Conservation (phyloP, 106 monocot genomes). For the Dendrobium catenatum region DNA sequence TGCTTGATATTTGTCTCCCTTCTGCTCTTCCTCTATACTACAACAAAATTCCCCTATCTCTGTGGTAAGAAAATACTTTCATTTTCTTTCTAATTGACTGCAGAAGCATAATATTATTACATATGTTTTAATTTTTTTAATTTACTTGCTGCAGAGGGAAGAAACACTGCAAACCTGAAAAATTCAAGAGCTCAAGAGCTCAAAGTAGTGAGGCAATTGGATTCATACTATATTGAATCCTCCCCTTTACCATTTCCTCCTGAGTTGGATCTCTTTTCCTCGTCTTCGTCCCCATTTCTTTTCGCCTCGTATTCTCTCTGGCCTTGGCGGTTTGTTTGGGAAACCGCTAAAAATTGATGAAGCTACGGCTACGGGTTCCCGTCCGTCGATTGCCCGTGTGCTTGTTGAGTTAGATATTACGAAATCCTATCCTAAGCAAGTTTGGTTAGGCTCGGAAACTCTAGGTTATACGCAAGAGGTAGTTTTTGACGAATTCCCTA, state of each 20-base stretch:
- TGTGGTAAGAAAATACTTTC: slow-evolving; percentile 22
- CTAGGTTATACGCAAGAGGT: too few species aligned
- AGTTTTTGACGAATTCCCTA: too few species aligned
- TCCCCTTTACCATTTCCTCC: slow-evolving; percentile 32
- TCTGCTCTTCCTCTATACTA: slow-evolving; percentile 9
- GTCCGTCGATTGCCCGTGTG: too few species aligned
- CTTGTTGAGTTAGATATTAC: too few species aligned
- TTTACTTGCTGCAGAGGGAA: slow-evolving; percentile 13
- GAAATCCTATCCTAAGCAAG: too few species aligned
- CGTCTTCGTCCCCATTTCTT: too few species aligned
- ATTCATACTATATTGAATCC: slow-evolving; percentile 14
- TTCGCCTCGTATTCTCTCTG: too few species aligned
- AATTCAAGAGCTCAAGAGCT: slow-evolving; percentile 3
- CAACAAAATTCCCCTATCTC: slow-evolving; percentile 13
- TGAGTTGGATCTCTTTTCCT: too few species aligned
- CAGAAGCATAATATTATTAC: background rate
- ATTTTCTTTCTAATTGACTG: background rate
- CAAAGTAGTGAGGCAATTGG: slow-evolving; percentile 14
- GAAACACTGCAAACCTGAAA: slow-evolving; percentile 14
- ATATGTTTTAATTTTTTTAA: background rate
- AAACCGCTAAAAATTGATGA: too few species aligned
- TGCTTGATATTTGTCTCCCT: slow-evolving; percentile 14
- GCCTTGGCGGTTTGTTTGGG: too few species aligned
- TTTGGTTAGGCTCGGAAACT: too few species aligned
- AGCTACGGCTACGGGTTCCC: too few species aligned